Evolutionary conservation across 257 asterid genomes (phyloP), one percentile per base, ranked within the genome.

Genomic region (Salvia splendens): DNA sequence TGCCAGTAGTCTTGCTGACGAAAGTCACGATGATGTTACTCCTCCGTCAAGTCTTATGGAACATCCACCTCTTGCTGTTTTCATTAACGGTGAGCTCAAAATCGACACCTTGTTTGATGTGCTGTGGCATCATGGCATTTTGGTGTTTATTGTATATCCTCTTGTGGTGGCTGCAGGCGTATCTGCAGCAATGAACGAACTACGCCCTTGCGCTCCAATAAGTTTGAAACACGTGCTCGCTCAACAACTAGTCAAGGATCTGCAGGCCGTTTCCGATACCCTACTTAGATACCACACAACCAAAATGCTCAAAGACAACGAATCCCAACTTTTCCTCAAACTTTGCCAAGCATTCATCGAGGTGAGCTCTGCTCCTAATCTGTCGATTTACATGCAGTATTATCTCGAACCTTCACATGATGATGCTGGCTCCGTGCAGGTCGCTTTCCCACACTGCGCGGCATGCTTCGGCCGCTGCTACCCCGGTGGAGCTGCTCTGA

Each of bases 11-110:
- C 79, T 84, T 14, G 87, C 95, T 69, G 97, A 88, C 56, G 97
- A 88, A 75, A 84, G 76, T 77, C 85, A 70, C 6, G 99, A 87
- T 61, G 99, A 85, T 84, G 75, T 91, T 12, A 60, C 82, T 62
- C 99, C 99, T 53, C 96, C 96, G 70, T 79, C 98, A 65, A 84
- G 75, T 83, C 91, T 94, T 16, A 94, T 94, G 99, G 99, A 94
- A 80, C 97, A 94, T 79, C 95, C 96, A 49, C 97, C 99, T 72
- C 90, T 94, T 70, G 99, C 97, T 40, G 93, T 92, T 73, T 92
- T 92, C 42, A 70, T 89, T 61, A 89, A 92, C 73, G 96, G 96
- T 92, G 54, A 62, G 67, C 24, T 17, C 38, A 62, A 68, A 64
- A 71, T 54, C 55, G 30, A n/a, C 58, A 33, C 8, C 42, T 67